phyloP scores from a whole-genome alignment of 768 basidiomycete genomes.

The Boletus bicolor region DNA sequence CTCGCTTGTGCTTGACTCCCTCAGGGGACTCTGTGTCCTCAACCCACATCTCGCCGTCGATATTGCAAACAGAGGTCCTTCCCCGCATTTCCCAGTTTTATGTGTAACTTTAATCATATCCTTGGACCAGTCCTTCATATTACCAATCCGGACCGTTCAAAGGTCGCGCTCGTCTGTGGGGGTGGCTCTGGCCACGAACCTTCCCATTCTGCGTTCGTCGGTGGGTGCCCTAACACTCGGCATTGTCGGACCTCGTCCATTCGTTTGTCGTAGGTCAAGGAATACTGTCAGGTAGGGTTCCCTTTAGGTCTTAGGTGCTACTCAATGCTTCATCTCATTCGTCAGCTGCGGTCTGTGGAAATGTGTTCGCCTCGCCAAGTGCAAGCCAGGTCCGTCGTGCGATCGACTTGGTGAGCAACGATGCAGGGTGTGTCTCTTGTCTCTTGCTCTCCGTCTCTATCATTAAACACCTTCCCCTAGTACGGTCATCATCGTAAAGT shows the following conservation, averaged over 20 bases:
- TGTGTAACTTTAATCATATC: not conserved
- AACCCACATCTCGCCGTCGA: constrained; percentile 77
- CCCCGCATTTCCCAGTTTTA: not conserved
- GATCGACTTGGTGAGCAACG: constrained; percentile 71
- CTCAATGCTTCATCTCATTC: not conserved
- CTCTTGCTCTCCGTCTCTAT: not conserved
- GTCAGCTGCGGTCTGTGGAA: constrained; percentile 78
- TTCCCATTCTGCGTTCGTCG: constrained; percentile 86
- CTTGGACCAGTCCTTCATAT: constrained; percentile 55
- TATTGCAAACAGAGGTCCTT: constrained; percentile 60
- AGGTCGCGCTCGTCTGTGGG: constrained; percentile 77
- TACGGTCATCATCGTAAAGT: constrained; percentile 84
- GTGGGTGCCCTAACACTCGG: constrained; percentile 36
- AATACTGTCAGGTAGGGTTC: constrained; percentile 60
- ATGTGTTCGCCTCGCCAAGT: constrained; percentile 88
- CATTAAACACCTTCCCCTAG: constrained; percentile 33
- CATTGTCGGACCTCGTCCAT: not conserved
- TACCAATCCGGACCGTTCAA: constrained; percentile 51
- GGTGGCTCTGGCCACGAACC: constrained; percentile 93
- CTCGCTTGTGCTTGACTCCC: constrained; percentile 73
- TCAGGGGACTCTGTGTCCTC: constrained; percentile 64
- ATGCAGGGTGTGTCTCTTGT: constrained; percentile 54
- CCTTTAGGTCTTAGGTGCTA: not conserved
- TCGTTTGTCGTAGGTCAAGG: constrained; percentile 53
- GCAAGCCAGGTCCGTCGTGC: constrained; percentile 79